Conservation (phyloP, 805 yeast genomes). For the Metschnikowia noctiluminum region DNA sequence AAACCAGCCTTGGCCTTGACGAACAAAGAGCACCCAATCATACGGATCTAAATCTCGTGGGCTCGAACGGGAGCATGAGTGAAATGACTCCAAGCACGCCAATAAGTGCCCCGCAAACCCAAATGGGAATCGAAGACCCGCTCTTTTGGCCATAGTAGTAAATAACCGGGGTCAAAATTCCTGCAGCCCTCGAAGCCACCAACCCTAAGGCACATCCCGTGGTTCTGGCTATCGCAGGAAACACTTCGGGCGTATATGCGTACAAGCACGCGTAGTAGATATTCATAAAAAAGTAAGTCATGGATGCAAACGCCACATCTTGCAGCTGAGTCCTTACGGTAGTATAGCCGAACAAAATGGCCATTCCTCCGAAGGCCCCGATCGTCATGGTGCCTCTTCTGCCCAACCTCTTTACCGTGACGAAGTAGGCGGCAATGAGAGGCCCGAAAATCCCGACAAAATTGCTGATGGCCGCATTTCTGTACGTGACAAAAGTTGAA, state of each 20-base stretch:
- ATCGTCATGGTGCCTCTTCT: slow-evolving; percentile 53
- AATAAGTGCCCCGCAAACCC: slow-evolving; percentile 35
- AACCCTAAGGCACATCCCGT: slow-evolving; percentile 36
- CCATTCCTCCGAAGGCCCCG: slow-evolving; percentile 22
- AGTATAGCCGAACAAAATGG: slow-evolving; percentile 22
- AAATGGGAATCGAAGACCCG: slow-evolving; percentile 28
- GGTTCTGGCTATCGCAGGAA: slow-evolving; percentile 35
- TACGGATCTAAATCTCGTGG: slow-evolving; percentile 28
- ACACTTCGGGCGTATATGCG: slow-evolving; percentile 35
- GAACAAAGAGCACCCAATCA: no score
- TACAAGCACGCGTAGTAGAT: slow-evolving; percentile 30
- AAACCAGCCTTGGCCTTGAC: no score
- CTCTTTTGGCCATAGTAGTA: slow-evolving; percentile 24
- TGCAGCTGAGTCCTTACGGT: slow-evolving; percentile 17
- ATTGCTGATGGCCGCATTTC: slow-evolving; percentile 9
- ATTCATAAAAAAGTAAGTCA: slow-evolving; percentile 20
- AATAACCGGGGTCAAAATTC: slow-evolving; percentile 31
- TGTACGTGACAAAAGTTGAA: slow-evolving; percentile 6
- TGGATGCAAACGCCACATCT: slow-evolving; percentile 19
- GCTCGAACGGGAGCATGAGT: slow-evolving; percentile 34
- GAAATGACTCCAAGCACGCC: slow-evolving; percentile 32
- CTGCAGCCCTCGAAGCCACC: slow-evolving; percentile 29
- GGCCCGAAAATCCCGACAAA: slow-evolving; percentile 11
- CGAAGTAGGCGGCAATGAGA: slow-evolving; percentile 6
- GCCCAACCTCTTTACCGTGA: slow-evolving; percentile 35